Evolutionary conservation across 164 flowering plant species (phyloP).

Genomic region (Piper betle): DNA sequence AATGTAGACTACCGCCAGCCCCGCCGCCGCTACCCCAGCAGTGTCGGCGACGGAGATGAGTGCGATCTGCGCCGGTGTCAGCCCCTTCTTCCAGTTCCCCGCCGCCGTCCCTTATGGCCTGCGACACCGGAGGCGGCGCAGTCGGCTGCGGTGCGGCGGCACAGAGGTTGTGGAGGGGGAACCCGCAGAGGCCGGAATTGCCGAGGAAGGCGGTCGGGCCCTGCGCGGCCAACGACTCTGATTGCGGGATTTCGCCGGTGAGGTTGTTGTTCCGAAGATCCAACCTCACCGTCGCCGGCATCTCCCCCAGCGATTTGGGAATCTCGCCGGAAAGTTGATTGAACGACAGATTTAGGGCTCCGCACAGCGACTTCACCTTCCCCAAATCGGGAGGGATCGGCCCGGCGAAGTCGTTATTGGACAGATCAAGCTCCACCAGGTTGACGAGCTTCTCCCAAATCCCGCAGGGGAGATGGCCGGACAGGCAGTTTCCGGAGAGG

Average conservation of each 20-base stretch:
- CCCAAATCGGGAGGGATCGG: conserved; percentile 59
- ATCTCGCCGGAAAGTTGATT: conserved; percentile 57
- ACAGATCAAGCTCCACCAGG: conserved; percentile 66
- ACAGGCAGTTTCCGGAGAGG: conserved; percentile 40
- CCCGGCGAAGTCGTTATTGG: conserved; percentile 47
- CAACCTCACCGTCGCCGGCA: conserved; percentile 64
- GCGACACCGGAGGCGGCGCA: conserved; percentile 6
- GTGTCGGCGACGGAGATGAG: conserved; percentile 74
- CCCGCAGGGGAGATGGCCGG: conserved; percentile 56
- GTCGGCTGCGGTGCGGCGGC: conserved; percentile 7
- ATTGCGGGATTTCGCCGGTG: conserved; percentile 72
- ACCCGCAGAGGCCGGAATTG: conserved; percentile 73
- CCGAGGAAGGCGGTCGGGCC: conserved; percentile 79
- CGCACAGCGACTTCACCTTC: conserved; percentile 51
- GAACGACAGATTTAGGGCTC: conserved; percentile 65
- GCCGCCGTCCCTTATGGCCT: conserved; percentile 4
- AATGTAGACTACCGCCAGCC: conserved; percentile 47
- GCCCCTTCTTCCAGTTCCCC: conserved; percentile 24
- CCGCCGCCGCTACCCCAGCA: conserved; percentile 55
- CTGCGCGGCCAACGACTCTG: conserved; percentile 64
- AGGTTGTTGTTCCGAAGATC: conserved; percentile 65
- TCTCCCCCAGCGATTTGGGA: conserved; percentile 53
- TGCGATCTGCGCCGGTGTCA: conserved; percentile 53
- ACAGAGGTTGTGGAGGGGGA: conserved; percentile 67
- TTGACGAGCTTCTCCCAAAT: conserved; percentile 45